Conservation (phyloP, 2,329 filamentous ascomycete genomes). For the Aspergillus puulaauensis region DNA sequence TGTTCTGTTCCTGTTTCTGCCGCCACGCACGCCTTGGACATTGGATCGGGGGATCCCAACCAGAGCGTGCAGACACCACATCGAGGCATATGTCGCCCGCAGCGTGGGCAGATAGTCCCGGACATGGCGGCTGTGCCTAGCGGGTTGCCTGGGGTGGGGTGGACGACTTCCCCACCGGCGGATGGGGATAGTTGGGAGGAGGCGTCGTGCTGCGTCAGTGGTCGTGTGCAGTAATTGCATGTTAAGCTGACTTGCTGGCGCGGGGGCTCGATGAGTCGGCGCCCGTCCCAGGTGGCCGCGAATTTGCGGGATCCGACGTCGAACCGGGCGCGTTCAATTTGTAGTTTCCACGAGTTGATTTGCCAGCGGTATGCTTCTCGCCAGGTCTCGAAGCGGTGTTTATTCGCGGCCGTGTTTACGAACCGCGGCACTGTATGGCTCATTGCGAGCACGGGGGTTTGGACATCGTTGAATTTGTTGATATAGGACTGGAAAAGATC, state of each 20-base stretch:
- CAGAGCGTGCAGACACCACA: constrained; percentile 63
- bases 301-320: constrained; percentile 57
- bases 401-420: constrained; percentile 53
- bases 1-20: constrained; percentile 32
- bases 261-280: constrained; percentile 49
- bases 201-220: constrained; percentile 50
- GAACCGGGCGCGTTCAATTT: constrained; percentile 59
- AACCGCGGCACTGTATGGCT: constrained; percentile 60
- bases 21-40: constrained; percentile 39
- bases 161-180: constrained; percentile 31
- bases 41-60: constrained; percentile 59
- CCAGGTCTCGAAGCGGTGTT: constrained; percentile 58
- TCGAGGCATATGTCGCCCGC: constrained; percentile 62
- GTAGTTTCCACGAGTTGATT: constrained; percentile 63
- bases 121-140: constrained; percentile 36
- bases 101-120: constrained; percentile 60
- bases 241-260: constrained; percentile 57
- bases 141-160: constrained; percentile 36
- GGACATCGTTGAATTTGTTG: constrained; percentile 58
- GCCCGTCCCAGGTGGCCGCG: constrained; percentile 51
- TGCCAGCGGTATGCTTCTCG: constrained; percentile 60
- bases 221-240: constrained; percentile 60
- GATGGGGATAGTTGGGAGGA: constrained; percentile 29
- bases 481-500: constrained; percentile 63
- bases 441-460: constrained; percentile 62